Percentiles rank a stretch among this genome's conserved stretches.
phyloP scores from a whole-genome alignment of 1,139 yeast genomes.

The Debaryomycetaceae sp. region DNA sequence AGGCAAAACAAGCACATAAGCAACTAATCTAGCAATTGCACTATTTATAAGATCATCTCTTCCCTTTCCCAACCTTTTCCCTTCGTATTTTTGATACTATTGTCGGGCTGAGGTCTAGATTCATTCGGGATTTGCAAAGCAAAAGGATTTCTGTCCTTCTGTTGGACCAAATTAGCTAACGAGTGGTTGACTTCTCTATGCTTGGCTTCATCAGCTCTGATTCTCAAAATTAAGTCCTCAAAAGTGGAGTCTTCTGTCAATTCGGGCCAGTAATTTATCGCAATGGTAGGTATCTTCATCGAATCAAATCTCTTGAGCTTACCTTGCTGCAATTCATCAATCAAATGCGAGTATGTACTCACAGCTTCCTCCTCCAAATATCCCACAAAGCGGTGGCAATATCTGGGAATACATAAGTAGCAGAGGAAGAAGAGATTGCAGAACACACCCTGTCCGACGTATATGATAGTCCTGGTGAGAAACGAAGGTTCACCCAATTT shows the following conservation, averaged over 20 bases:
- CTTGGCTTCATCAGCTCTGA: slow-evolving; percentile 66
- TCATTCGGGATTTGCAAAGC: slow-evolving; percentile 43
- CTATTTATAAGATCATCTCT: slow-evolving; percentile 31
- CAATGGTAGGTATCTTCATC: slow-evolving; percentile 52
- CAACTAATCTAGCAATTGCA: too few species aligned
- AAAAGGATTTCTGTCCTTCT: slow-evolving; percentile 64
- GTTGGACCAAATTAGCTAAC: slow-evolving; percentile 58
- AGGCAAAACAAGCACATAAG: too few species aligned
- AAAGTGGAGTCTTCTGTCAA: slow-evolving; percentile 47
- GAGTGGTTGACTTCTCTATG: slow-evolving; percentile 79
- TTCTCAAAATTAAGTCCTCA: slow-evolving; percentile 56
- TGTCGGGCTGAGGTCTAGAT: slow-evolving; percentile 52
- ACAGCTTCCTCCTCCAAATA: slow-evolving; percentile 80
- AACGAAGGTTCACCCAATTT: slow-evolving; percentile 63
- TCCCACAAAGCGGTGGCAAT: slow-evolving; percentile 77
- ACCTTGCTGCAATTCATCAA: slow-evolving; percentile 54
- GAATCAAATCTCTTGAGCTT: slow-evolving; percentile 48
- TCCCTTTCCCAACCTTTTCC: slow-evolving; percentile 64
- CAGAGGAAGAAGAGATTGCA: slow-evolving; percentile 61
- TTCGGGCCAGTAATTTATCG: slow-evolving; percentile 62
- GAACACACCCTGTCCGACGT: slow-evolving; percentile 70
- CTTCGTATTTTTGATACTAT: slow-evolving; percentile 45
- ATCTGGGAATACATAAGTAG: slow-evolving; percentile 57
- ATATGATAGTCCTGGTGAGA: slow-evolving; percentile 54
- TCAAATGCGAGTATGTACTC: slow-evolving; percentile 59